Base-by-base conservation (phyloP, 805 yeast genomes). In the Candida xyloterini region DNA sequence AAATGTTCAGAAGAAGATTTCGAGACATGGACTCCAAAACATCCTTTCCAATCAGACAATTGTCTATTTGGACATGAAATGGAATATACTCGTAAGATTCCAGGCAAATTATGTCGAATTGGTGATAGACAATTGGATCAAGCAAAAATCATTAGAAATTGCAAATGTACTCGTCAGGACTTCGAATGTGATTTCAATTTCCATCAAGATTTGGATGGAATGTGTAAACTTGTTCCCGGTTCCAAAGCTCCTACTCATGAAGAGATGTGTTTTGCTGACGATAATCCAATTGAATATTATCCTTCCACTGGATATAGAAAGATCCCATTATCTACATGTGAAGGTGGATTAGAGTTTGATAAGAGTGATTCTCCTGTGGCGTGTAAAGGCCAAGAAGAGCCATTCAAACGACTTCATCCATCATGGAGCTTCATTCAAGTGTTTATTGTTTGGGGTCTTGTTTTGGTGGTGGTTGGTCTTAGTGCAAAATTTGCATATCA, bases 181-280 rank as follows among this genome's bases (percentile, higher is more conserved):
- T 91, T 66, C 55, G 98, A 90, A 60, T 90, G 98, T 73, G 97
- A 90, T 58, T 84, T 78, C 68, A 87, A 88, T 62, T 88, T 73
- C 59, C 71, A 61, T 47, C 72, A 82, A 40, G 84, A 79, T 42
- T 45, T 53, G 0, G 91, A 83, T 52, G 91, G 91, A 21, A 78
- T 84, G 10, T 90, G 97, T 66, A 76, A 74, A 55, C 73, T 87
- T 30, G 85, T 86, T 13, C 71, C 74, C 11, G 96, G 95, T 0
- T 68, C 73, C 44, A 59, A 69, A 3, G 85, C 90, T 8, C 78
- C 81, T 13, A 84, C 84, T 51, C 80, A 80, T 46, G 62, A 71
- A 31, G 73, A 72, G 44, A 69, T 76, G 41, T 85, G 96, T 61
- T 49, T 50, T 18, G 69, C 66, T 34, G 70, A 71, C 38, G 70